A percentile compares a stretch with the other conserved stretches of the same genome.
Conservation (phyloP, 768 basidiomycete species). For the Termitomyces sp. region DNA sequence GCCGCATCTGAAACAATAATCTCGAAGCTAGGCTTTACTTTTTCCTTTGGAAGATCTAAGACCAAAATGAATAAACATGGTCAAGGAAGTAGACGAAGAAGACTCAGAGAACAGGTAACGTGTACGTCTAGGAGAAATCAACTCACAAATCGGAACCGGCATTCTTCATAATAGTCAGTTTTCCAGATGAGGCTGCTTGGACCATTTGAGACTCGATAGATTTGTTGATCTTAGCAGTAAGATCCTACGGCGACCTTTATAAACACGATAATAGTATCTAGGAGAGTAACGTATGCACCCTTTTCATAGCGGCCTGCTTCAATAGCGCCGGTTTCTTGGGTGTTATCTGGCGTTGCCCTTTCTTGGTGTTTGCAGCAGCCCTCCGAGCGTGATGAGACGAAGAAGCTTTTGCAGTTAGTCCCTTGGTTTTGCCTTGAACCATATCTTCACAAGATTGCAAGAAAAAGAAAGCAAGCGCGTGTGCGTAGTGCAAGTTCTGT, state of each 20-base stretch:
- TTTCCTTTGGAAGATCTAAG: conserved; percentile 15
- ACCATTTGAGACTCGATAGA: conserved; percentile 93
- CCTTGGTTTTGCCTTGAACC: conserved; percentile 87
- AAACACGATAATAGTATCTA: not conserved
- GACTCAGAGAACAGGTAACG: not conserved
- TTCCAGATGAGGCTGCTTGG: conserved; percentile 80
- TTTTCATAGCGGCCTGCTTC: conserved; percentile 72
- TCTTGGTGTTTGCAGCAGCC: conserved; percentile 67
- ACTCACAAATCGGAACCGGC: conserved; percentile 38
- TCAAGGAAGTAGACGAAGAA: not conserved
- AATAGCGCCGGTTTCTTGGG: conserved; percentile 76
- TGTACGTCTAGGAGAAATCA: not conserved
- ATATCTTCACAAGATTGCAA: conserved; percentile 20
- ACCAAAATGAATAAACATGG: not conserved
- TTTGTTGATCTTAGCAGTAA: conserved; percentile 87
- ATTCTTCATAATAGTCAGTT: conserved; percentile 90
- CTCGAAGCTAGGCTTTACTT: conserved; percentile 8
- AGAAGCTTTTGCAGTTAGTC: conserved; percentile 51
- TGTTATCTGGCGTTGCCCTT: conserved; percentile 70
- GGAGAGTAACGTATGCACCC: conserved; percentile 37
- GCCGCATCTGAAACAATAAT: not conserved
- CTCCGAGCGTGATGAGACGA: conserved; percentile 57
- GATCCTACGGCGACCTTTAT: conserved; percentile 38
- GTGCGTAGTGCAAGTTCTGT: not conserved
- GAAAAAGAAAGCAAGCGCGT: not conserved